A percentile compares a stretch with the other conserved stretches of the same genome.
These are phyloP conservation scores for Colletotrichum plurivorum DNA, from an alignment of 2,329 filamentous ascomycete genomes.

Conservation along the genomic window DNA sequence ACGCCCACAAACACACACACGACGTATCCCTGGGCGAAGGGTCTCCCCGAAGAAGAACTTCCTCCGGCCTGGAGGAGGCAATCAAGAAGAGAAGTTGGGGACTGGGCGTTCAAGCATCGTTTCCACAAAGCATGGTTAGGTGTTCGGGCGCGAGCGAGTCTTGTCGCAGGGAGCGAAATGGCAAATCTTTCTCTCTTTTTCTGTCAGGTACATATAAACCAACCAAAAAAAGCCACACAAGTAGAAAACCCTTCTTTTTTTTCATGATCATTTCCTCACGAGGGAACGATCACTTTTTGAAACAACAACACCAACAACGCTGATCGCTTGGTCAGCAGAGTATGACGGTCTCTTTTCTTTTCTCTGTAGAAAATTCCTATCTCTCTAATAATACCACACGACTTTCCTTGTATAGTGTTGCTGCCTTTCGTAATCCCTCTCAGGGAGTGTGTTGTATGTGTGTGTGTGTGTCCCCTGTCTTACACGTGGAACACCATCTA, in stretches of 20 bases:
- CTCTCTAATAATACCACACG: conserved; percentile 17
- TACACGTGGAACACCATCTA: background rate
- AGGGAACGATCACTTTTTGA: background rate
- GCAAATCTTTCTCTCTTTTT: conserved; percentile 1
- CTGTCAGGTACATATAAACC: conserved; percentile 19
- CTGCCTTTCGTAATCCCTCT: background rate
- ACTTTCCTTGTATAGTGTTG: conserved; percentile 19
- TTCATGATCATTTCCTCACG: background rate
- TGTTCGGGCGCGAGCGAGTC: conserved; percentile 37
- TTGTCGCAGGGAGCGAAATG: conserved; percentile 18
- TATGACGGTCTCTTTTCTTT: conserved; percentile 20
- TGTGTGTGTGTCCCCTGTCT: background rate
- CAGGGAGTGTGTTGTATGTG: background rate
- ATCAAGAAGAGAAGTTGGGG: background rate
- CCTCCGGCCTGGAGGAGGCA: background rate
- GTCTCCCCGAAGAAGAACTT: background rate
- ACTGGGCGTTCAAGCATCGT: conserved; percentile 28
- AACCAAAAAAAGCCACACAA: conserved; percentile 3
- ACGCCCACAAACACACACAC: background rate
- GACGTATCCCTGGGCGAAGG: conserved; percentile 17
- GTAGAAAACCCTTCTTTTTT: background rate
- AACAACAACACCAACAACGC: background rate
- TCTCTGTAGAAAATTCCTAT: conserved; percentile 16
- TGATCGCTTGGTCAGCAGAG: background rate
- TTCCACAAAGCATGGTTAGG: conserved; percentile 31